Evolutionary conservation across 805 yeast genomes (phyloP).

Genomic region (Hanseniaspora jakobsenii): DNA sequence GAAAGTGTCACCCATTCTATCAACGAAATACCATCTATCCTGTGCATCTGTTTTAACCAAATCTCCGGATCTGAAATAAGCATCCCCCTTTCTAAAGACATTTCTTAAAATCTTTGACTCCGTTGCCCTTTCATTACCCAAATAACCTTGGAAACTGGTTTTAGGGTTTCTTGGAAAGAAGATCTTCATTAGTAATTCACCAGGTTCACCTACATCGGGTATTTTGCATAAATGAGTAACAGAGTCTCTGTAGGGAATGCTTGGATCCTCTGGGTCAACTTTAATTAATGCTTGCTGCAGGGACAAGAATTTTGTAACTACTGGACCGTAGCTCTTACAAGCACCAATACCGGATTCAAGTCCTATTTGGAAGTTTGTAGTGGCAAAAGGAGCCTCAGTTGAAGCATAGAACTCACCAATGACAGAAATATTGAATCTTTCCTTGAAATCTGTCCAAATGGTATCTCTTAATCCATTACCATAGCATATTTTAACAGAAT

Average conservation of each 20-base stretch:
- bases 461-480: conserved; percentile 89
- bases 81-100: conserved; percentile 77
- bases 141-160: conserved; percentile 77
- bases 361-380: conserved; percentile 68
- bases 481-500: conserved; percentile 55
- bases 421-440: conserved; percentile 58
- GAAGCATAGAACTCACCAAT: conserved; percentile 91
- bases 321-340: conserved; percentile 62
- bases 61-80: conserved; percentile 85
- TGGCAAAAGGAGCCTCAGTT: conserved; percentile 83
- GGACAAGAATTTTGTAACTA: conserved; percentile 41
- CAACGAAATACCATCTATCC: conserved; percentile 71
- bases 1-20: conserved; percentile 87
- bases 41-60: conserved; percentile 55
- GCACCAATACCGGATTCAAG: conserved; percentile 70
- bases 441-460: conserved; percentile 72
- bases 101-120: conserved; percentile 59
- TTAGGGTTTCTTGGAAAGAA: conserved; percentile 51
- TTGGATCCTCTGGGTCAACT: conserved; percentile 72
- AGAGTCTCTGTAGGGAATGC: conserved; percentile 56
- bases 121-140: conserved; percentile 69
- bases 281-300: conserved; percentile 50
- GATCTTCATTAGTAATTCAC: conserved; percentile 74
- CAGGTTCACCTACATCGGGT: conserved; percentile 56
- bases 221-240: conserved; percentile 46